Conservation (phyloP, 2,329 filamentous ascomycete species). For the Tolypocladium cylindrosporum region DNA sequence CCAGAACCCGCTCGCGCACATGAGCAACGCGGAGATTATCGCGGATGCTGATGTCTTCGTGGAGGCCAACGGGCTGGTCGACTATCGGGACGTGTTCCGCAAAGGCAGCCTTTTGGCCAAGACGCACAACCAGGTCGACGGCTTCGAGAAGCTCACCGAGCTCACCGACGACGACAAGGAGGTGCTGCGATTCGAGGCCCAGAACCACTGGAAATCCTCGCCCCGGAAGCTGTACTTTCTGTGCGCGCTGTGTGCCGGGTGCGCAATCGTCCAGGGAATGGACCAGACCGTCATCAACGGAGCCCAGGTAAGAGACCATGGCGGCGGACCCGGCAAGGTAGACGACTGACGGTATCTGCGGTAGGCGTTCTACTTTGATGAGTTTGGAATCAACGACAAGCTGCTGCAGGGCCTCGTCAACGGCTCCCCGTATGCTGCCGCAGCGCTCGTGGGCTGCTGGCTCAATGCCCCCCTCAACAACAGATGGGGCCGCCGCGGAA, state of each 20-base stretch:
- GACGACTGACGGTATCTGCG: not conserved
- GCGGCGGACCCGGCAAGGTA: not conserved
- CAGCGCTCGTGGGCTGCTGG: conserved; percentile 21
- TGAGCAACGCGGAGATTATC: conserved; percentile 18
- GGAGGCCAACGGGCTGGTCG: conserved; percentile 19
- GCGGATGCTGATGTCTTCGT: conserved; percentile 26
- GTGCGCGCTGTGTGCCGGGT: conserved; percentile 22
- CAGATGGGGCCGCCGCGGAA: conserved; percentile 7
- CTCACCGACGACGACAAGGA: conserved; percentile 19
- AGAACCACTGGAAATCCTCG: conserved; percentile 18
- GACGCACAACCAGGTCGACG: conserved; percentile 23
- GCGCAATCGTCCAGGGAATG: conserved; percentile 56
- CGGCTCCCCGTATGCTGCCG: conserved; percentile 8
- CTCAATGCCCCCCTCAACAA: conserved; percentile 12
- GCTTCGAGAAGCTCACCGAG: conserved; percentile 16
- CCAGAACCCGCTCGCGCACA: conserved; percentile 17
- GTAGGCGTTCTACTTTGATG: conserved; percentile 26
- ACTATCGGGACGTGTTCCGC: conserved; percentile 33
- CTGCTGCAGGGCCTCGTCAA: conserved; percentile 32
- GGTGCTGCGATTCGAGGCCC: conserved; percentile 16
- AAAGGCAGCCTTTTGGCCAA: conserved; percentile 42
- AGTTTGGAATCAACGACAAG: conserved; percentile 24
- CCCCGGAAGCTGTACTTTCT: conserved; percentile 24
- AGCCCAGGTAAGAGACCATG: conserved; percentile 34
- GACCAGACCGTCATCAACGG: conserved; percentile 57